Conservation (phyloP, 352 stramenopile genomes). For the Aphanomyces euteiches region DNA sequence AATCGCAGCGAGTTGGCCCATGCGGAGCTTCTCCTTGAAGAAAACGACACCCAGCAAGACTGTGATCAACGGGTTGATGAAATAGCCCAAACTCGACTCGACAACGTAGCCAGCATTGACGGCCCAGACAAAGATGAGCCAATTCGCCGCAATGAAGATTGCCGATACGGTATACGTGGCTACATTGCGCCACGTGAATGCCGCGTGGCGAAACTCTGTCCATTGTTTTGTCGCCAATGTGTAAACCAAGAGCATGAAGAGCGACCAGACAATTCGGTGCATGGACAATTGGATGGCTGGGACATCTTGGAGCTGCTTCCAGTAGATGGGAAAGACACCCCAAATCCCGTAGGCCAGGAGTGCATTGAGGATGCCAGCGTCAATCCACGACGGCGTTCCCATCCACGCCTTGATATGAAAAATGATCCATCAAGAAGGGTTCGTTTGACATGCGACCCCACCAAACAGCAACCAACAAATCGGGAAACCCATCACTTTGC, state of each 20-base stretch:
- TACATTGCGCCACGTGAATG: background rate
- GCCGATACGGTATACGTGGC: background rate
- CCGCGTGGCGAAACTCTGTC: background rate
- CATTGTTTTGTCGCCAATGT: background rate
- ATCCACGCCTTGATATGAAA: too few species aligned
- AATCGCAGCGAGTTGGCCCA: slow-evolving; percentile 1
- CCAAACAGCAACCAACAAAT: too few species aligned
- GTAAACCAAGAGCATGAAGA: background rate
- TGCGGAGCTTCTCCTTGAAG: background rate
- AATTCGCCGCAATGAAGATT: slow-evolving; percentile 19
- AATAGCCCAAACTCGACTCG: slow-evolving; percentile 18
- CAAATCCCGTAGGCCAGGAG: slow-evolving; percentile 6
- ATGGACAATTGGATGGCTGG: background rate
- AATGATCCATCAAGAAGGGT: too few species aligned
- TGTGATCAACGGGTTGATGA: slow-evolving; percentile 22
- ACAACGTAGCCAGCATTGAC: slow-evolving; percentile 17
- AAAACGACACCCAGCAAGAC: slow-evolving; percentile 23
- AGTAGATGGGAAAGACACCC: slow-evolving; percentile 22
- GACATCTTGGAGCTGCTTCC: background rate
- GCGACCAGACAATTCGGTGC: slow-evolving; percentile 19
- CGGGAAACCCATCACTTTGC: too few species aligned
- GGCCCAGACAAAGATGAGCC: slow-evolving; percentile 20
- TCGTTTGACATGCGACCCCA: too few species aligned
- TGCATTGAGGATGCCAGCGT: background rate
- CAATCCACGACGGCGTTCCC: too few species aligned